Evolutionary conservation across 805 yeast genomes (phyloP).

Genomic region (Saccharomyces eubayanus): DNA sequence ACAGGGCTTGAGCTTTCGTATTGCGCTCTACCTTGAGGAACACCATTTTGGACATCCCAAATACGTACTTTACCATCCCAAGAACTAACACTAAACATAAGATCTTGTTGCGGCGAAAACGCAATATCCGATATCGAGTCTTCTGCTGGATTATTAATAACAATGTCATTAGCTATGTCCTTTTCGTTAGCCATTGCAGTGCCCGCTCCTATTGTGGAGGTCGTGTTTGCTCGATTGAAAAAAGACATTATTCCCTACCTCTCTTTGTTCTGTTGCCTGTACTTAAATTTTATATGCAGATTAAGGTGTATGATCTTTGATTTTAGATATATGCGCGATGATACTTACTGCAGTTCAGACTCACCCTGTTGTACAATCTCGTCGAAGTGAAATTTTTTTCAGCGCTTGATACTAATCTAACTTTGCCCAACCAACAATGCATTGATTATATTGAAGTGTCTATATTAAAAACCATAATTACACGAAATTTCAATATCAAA

Average conservation of each 20-base stretch:
- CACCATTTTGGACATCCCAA: conserved; percentile 77
- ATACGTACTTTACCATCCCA: conserved; percentile 96
- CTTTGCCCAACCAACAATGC: background rate
- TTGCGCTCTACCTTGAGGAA: conserved; percentile 79
- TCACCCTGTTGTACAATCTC: background rate
- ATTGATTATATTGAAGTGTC: background rate
- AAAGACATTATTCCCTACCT: conserved; percentile 16
- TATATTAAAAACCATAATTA: background rate
- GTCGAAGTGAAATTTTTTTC: background rate
- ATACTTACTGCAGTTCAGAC: background rate
- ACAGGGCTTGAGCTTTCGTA: conserved; percentile 89
- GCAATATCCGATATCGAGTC: conserved; percentile 79
- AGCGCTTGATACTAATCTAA: background rate
- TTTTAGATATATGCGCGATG: background rate
- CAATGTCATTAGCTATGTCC: conserved; percentile 55
- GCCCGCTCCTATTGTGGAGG: conserved; percentile 10
- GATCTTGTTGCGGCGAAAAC: conserved; percentile 81
- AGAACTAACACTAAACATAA: conserved; percentile 64
- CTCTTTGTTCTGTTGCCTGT: background rate
- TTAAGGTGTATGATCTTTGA: background rate
- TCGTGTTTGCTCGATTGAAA: conserved; percentile 8
- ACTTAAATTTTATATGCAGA: background rate
- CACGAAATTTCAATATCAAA: background rate
- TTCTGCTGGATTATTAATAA: conserved; percentile 75
- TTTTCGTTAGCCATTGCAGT: conserved; percentile 27